phyloP scores from a whole-genome alignment of 2,329 filamentous ascomycete species.

The Xylogone sp. region DNA sequence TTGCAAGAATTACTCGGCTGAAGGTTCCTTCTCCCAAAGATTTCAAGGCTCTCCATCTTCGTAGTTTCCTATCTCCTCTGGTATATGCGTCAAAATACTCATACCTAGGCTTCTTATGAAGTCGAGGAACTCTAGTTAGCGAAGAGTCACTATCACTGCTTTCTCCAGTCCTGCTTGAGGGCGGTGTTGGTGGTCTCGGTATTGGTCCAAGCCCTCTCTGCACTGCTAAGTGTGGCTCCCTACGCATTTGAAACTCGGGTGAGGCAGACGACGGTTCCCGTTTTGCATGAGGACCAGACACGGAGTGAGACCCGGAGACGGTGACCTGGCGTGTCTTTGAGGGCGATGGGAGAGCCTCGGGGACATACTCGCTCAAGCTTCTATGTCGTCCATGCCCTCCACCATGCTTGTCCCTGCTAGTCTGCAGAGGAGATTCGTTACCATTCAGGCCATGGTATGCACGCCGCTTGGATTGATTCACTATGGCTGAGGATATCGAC shows the following conservation, averaged over 20 bases:
- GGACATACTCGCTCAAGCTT: constrained; percentile 85
- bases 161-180: constrained; percentile 68
- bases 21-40: constrained; percentile 91
- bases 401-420: constrained; percentile 21
- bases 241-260: constrained; percentile 53
- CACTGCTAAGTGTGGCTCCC: constrained; percentile 77
- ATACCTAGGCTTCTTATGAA: constrained; percentile 34
- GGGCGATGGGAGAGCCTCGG: constrained; percentile 64
- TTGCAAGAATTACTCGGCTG: constrained; percentile 88
- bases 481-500: constrained; percentile 46
- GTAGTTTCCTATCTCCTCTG: constrained; percentile 63
- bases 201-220: constrained; percentile 67
- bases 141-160: constrained; percentile 46
- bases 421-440: constrained; percentile 17
- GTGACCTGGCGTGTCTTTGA: constrained; percentile 64
- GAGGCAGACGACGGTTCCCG: constrained; percentile 38
- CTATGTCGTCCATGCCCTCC: constrained; percentile 65
- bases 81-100: constrained; percentile 71
- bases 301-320: constrained; percentile 60
- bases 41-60: constrained; percentile 76
- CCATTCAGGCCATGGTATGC: constrained; percentile 45
- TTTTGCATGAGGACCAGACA: constrained; percentile 38
- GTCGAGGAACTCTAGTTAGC: constrained; percentile 33
- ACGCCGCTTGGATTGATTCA: constrained; percentile 53
- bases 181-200: constrained; percentile 72